Evolutionary conservation across 225 moss, liverwort and hornwort genomes (phyloP), one percentile per base, ranked within the genome.

Genomic region (Thuidium tamariscinum): DNA sequence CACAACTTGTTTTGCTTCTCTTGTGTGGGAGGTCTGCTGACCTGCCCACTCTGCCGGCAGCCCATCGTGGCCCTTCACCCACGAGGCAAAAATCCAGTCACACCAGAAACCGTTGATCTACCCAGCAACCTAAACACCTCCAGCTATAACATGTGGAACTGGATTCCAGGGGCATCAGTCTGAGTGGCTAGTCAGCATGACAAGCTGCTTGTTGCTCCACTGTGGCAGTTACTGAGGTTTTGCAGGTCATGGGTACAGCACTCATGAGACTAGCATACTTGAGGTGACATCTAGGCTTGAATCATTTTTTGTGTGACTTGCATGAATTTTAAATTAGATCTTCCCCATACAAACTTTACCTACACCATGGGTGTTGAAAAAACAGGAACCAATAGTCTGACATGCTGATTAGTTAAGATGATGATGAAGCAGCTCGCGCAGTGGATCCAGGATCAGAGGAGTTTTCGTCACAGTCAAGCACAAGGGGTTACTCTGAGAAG

Each of bases 111-210:
- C 59, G 51, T 80, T 62, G 87, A 82, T 76, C 52, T 75, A 51
- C 89, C 95, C 59, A 83, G 71, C 83, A 86, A 87, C 80, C 87
- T 89, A 37, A 89, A 86, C 60, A 4, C 94, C 80, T 92, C 96
- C 78, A 89, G 89, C 85, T 95, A 97, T 78, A 94, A 95, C 89
- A 89, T 95, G 92, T 95, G 96, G 96, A 96, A 94, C 89, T 95
- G 95, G 95, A 91, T 94, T 87, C 95, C 95, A 37, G 96, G 95
- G 86, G 95, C 96, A 87, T 95, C 93, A n/a, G 95, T 95, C 81
- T 96, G 90, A 95, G 74, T 25, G 41, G 46, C 59, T 61, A 22
- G 65, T 65, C 86, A 79, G 78, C 85, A 69, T 46, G 63, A 74
- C 83, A 20, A 77, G 51, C 77, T 32, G 76, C 68, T 63, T 30